A percentile compares a stretch with the other conserved stretches of the same genome.
phyloP scores from a whole-genome alignment of 2,329 filamentous ascomycete species.

The Dendrostoma leiphaemia region DNA sequence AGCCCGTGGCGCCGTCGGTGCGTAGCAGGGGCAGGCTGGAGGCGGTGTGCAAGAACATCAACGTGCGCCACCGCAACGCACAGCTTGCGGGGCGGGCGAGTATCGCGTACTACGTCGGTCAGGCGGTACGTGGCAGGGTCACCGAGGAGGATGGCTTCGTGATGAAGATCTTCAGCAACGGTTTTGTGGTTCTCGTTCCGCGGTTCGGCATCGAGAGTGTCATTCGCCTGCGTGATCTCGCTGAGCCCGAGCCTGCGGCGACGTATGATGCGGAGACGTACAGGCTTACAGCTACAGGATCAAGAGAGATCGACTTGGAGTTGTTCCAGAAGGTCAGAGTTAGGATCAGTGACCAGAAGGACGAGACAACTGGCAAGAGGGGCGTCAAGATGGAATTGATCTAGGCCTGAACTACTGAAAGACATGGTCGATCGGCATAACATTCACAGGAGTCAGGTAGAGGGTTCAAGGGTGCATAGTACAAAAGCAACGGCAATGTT shows the following conservation, averaged over 20 bases:
- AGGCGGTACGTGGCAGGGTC: slow-evolving; percentile 78
- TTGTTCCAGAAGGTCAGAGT: slow-evolving; percentile 92
- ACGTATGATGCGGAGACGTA: slow-evolving; percentile 87
- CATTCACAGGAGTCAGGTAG: too few relatives aligned
- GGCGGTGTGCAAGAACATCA: slow-evolving; percentile 97
- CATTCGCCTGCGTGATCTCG: slow-evolving; percentile 81
- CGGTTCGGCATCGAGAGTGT: slow-evolving; percentile 93
- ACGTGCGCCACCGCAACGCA: slow-evolving; percentile 93
- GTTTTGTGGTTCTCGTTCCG: slow-evolving; percentile 94
- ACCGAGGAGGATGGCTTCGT: slow-evolving; percentile 90
- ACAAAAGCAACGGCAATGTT: background rate
- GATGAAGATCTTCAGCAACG: slow-evolving; percentile 96
- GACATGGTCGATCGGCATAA: too few relatives aligned
- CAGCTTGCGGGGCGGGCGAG: slow-evolving; percentile 92
- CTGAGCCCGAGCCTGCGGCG: slow-evolving; percentile 73
- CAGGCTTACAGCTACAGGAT: slow-evolving; percentile 61
- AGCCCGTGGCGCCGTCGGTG: slow-evolving; percentile 75
- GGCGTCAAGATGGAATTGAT: slow-evolving; percentile 77
- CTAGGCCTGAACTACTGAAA: slow-evolving; percentile 12
- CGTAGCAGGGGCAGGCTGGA: slow-evolving; percentile 83
- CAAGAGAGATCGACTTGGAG: slow-evolving; percentile 62
- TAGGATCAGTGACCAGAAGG: slow-evolving; percentile 86
- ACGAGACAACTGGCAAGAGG: slow-evolving; percentile 93
- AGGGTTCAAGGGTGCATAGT: too few relatives aligned
- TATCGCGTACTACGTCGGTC: slow-evolving; percentile 97